phyloP scores from a whole-genome alignment of 2,329 filamentous ascomycete species.

The Fusarium nygamai region DNA sequence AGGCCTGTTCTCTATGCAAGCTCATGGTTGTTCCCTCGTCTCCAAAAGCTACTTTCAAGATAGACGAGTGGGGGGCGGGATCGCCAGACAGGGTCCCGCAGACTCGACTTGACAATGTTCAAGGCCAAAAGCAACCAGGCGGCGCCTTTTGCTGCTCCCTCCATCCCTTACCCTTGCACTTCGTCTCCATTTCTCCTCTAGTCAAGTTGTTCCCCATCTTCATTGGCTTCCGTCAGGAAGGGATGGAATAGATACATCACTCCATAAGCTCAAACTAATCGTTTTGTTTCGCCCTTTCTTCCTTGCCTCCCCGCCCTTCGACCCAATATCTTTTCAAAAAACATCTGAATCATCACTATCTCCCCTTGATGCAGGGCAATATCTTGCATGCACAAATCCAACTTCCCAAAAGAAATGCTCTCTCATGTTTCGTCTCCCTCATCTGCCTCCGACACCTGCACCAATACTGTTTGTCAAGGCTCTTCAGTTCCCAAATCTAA shows the following conservation, averaged over 20 bases:
- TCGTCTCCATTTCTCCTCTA: conserved; percentile 26
- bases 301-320: conserved; percentile 37
- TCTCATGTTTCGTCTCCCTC: conserved; percentile 43
- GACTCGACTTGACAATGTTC: conserved; percentile 38
- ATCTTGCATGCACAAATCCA: conserved; percentile 46
- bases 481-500: conserved; percentile 43
- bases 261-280: conserved; percentile 36
- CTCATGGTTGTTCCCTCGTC: conserved; percentile 26
- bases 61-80: conserved; percentile 42
- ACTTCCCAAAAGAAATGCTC: conserved; percentile 49
- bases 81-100: conserved; percentile 38
- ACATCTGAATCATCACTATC: conserved; percentile 42
- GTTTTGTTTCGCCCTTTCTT: conserved; percentile 28
- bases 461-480: conserved; percentile 41
- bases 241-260: conserved; percentile 36
- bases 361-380: conserved; percentile 44
- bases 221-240: conserved; percentile 33
- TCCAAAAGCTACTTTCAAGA: conserved; percentile 31
- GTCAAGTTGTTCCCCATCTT: conserved; percentile 12
- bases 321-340: conserved; percentile 21
- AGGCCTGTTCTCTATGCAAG: conserved; percentile 16
- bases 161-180: conserved; percentile 26
- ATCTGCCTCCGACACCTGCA: conserved; percentile 38
- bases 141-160: conserved; percentile 30
- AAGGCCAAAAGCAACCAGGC: conserved; percentile 42